Evolutionary conservation across 176 grass and related monocot genomes (phyloP).

Genomic region (Ensete ventricosum): DNA sequence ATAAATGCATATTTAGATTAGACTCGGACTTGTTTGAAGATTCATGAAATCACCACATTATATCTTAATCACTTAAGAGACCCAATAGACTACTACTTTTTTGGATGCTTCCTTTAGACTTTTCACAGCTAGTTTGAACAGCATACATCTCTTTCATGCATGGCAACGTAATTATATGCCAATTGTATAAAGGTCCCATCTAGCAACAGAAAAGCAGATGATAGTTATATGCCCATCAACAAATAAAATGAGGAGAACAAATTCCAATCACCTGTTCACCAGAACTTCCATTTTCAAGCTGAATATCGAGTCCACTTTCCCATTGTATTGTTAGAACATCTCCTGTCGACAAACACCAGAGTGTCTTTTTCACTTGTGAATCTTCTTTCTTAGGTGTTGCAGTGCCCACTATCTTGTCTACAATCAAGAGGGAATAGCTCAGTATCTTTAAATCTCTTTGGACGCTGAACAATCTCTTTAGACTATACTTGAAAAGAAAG

Average conservation of each 20-base stretch:
- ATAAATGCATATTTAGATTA: background rate
- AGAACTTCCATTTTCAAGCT: conserved; percentile 53
- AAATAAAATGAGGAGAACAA: conserved; percentile 12
- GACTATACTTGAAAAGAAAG: background rate
- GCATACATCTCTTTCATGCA: background rate
- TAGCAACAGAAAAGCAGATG: too few relatives aligned
- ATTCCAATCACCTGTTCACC: conserved; percentile 45
- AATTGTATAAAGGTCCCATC: too few relatives aligned
- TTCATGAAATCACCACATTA: too few relatives aligned
- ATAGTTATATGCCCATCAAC: background rate
- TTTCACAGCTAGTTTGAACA: background rate
- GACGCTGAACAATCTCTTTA: too few relatives aligned
- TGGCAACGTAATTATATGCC: too few relatives aligned
- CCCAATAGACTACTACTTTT: too few relatives aligned
- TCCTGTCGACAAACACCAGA: conserved; percentile 71
- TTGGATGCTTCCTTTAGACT: too few relatives aligned
- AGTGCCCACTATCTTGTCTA: conserved; percentile 77
- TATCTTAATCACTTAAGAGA: too few relatives aligned
- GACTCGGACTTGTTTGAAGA: background rate
- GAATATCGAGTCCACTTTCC: conserved; percentile 51
- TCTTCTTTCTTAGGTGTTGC: conserved; percentile 44
- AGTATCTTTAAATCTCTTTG: background rate
- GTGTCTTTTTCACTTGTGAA: conserved; percentile 39
- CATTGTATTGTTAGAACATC: conserved; percentile 51
- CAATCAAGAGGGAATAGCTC: conserved; percentile 28